These are phyloP conservation scores for Fusarium fujikuroi DNA, from an alignment of 2,329 filamentous ascomycete species.

Conservation along the genomic window DNA sequence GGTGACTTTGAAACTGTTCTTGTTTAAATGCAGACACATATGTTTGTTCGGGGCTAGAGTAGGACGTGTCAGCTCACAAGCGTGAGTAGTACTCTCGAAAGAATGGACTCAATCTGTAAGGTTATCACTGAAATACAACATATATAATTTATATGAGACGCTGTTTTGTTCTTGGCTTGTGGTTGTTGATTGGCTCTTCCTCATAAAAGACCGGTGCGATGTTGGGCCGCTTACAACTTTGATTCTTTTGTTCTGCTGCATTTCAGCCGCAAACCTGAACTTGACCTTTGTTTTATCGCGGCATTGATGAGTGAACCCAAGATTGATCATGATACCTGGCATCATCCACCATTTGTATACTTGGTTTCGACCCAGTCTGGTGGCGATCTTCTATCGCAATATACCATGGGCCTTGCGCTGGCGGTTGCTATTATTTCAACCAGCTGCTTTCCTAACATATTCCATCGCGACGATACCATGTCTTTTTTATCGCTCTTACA, in stretches of 20 bases:
- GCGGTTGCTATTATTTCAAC: conserved; percentile 57
- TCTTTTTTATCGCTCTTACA: conserved; percentile 51
- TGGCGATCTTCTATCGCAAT: conserved; percentile 50
- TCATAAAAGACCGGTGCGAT: neutral
- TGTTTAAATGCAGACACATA: neutral
- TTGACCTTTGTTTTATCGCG: neutral
- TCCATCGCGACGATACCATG: conserved; percentile 50
- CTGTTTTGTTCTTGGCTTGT: neutral
- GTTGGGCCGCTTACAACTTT: conserved; percentile 26
- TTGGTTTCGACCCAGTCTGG: conserved; percentile 45
- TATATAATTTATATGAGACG: no score
- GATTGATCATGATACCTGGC: neutral
- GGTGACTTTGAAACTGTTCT: neutral
- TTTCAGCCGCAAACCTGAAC: neutral
- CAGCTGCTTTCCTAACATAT: conserved; percentile 52
- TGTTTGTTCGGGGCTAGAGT: neutral
- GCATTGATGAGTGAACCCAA: accelerated
- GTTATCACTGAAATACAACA: neutral
- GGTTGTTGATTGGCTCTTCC: neutral
- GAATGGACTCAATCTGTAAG: neutral
- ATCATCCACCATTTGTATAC: conserved; percentile 24
- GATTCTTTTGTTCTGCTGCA: neutral
- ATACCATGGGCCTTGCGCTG: conserved; percentile 55
- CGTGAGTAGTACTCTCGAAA: neutral
- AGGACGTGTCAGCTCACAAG: neutral